Evolutionary conservation across 768 basidiomycete species (phyloP), one percentile per base, ranked within the genome.

Genomic region (Gautieria morchelliformis): DNA sequence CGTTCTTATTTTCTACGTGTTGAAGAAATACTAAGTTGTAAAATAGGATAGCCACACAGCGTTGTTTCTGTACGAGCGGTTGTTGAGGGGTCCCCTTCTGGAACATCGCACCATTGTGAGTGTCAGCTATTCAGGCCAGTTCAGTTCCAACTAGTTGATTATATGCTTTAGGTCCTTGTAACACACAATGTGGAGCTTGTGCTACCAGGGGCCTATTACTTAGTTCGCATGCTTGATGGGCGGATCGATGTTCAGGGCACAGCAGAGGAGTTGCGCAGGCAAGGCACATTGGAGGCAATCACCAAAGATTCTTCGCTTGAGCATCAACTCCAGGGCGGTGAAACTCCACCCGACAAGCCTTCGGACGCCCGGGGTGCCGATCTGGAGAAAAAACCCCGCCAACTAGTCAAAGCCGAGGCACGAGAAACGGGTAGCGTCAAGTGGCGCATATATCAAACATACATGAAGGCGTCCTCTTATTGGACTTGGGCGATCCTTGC

Each of bases 391-490:
- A 87, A 82, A 60, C 84, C 87, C 0, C 71, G 83, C 30, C 87
- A 89, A 63, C 70, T 92, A 11, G 69, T 92, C 57, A 84, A 90
- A 65, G 90, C 92, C 49, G 90, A 93, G 65, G 84, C 89, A 58
- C 68, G 90, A 45, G 87, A 88, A 60, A 77, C 77, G 1, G 93
- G 92, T 0, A 82, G 84, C 39, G 91, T 94, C 32, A 89, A 89
- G 64, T 91, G 88, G 86, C 69, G 71, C 12, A 77, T 78, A 27
- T 81, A 81, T 64, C 74, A 75, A 63, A 73, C 79, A 6, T 89
- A 93, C 64, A 65, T 92, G 58, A 76, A 81, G 66, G 85, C 83
- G 17, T 85, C 86, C 84, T 45, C 61, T 22, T 62, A 64, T 33
- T 47, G 39, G 40, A 60, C 58, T 17, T 65, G 64, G 64, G 46